A percentile compares a stretch with the other conserved stretches of the same genome.
These are phyloP conservation scores for Yamadazyma akitaensis DNA, from an alignment of 805 yeast genomes.

Conservation along the genomic window DNA sequence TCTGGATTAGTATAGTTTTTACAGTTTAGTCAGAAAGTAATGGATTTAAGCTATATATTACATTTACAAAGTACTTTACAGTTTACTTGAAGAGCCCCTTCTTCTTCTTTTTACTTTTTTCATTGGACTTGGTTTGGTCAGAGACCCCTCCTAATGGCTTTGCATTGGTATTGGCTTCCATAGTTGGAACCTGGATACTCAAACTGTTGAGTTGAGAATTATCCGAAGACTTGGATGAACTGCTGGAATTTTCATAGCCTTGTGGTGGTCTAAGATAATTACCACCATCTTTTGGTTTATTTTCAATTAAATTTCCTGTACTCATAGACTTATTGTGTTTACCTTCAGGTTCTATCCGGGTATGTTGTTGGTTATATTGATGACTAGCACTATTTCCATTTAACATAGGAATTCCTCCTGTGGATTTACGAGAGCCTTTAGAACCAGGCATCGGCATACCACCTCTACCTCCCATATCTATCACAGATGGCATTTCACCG, in stretches of 20 bases:
- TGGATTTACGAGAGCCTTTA: constrained; percentile 14
- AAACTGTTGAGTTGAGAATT: constrained; percentile 16
- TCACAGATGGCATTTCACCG: constrained; percentile 25
- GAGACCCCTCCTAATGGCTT: constrained; percentile 32
- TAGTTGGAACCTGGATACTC: constrained; percentile 13
- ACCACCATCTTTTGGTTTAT: constrained; percentile 9
- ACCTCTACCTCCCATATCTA: constrained; percentile 46
- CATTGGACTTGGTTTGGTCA: constrained; percentile 13
- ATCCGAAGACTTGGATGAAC: constrained; percentile 17
- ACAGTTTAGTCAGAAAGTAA: background rate
- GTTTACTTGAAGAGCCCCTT: constrained; percentile 25
- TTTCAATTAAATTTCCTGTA: constrained; percentile 12
- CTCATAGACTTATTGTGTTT: constrained; percentile 14
- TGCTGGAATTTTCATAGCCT: constrained; percentile 9
- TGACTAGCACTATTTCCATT: constrained; percentile 9
- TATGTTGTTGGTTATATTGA: background rate
- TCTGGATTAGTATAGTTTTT: no score
- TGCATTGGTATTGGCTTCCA: constrained; percentile 11
- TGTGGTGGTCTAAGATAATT: constrained; percentile 20
- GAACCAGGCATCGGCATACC: constrained; percentile 43
- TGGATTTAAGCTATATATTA: background rate
- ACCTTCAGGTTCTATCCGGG: background rate
- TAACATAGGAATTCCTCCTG: constrained; percentile 13
- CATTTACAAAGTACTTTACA: background rate
- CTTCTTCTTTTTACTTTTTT: constrained; percentile 20